phyloP scores from a whole-genome alignment of 768 basidiomycete species.

The Steccherinum ochraceum region DNA sequence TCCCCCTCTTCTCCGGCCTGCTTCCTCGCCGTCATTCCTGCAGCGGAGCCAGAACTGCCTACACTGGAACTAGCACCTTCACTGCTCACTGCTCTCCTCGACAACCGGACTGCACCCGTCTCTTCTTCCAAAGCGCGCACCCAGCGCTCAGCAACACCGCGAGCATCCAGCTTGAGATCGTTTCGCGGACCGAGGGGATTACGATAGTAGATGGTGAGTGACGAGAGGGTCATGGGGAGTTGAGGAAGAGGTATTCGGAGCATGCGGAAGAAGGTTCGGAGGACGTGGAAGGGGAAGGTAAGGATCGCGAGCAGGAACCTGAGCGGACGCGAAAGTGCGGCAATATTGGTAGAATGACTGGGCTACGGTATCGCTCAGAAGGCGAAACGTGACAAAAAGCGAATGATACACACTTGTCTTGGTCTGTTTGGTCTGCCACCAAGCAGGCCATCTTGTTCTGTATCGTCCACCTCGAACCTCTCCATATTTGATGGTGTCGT shows the following conservation, averaged over 20 bases:
- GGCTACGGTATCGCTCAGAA: not conserved
- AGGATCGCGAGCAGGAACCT: conserved; percentile 44
- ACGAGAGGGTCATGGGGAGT: conserved; percentile 40
- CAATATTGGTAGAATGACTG: conserved; percentile 5
- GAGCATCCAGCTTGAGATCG: conserved; percentile 28
- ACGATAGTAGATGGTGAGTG: conserved; percentile 41
- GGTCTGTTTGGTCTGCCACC: conserved; percentile 6
- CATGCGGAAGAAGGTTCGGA: conserved; percentile 60
- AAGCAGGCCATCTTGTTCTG: conserved; percentile 27
- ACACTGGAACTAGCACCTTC: conserved; percentile 16
- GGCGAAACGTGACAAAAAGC: not conserved
- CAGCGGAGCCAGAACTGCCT: conserved; percentile 37
- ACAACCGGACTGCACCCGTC: conserved; percentile 64
- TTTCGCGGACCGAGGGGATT: conserved; percentile 17
- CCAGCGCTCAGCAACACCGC: conserved; percentile 68
- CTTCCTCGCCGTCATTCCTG: conserved; percentile 29
- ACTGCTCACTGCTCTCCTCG: conserved; percentile 24
- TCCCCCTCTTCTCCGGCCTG: conserved; percentile 20
- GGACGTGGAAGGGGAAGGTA: conserved; percentile 52
- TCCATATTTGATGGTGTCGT: conserved; percentile 21
- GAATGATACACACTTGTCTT: not conserved
- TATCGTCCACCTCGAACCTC: conserved; percentile 48
- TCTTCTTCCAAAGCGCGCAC: conserved; percentile 78
- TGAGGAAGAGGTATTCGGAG: conserved; percentile 62
- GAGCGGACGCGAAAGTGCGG: conserved; percentile 18